Percentiles rank a stretch among this genome's conserved stretches.
Conservation (phyloP, 768 basidiomycete species). For the Serendipita indica region DNA sequence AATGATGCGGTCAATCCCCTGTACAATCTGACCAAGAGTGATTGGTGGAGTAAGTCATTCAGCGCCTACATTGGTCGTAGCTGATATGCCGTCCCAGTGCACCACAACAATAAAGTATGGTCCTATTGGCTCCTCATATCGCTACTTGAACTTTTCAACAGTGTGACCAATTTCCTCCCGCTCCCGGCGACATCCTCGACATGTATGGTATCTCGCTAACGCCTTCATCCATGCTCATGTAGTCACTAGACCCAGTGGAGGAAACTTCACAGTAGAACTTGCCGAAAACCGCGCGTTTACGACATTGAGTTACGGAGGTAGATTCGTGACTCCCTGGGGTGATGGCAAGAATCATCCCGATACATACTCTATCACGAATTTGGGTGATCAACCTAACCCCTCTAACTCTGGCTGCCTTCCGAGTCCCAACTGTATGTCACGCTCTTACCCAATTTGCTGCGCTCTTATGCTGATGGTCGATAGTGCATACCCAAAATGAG, state of each 20-base stretch:
- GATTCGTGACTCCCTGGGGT: constrained; percentile 1
- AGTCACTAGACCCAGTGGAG: not conserved
- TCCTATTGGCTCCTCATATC: not conserved
- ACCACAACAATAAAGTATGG: not conserved
- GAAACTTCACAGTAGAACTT: constrained; percentile 8
- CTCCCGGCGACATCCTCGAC: constrained; percentile 9
- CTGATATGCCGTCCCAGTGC: not conserved
- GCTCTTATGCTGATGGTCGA: not conserved
- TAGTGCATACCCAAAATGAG: constrained; percentile 2
- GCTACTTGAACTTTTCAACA: not conserved
- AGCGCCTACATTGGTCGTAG: not conserved
- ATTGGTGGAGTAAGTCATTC: constrained; percentile 7
- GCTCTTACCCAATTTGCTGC: not conserved
- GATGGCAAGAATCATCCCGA: constrained; percentile 11
- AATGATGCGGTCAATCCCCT: constrained; percentile 2
- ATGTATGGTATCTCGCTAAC: not conserved
- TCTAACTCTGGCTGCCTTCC: not conserved
- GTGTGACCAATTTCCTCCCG: constrained; percentile 10
- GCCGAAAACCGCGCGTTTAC: constrained; percentile 9
- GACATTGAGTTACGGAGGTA: not conserved
- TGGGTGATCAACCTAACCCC: not conserved
- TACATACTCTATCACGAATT: not conserved
- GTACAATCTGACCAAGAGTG: not conserved
- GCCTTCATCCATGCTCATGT: not conserved
- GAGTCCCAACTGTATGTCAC: not conserved